phyloP scores from a whole-genome alignment of 345 rosid genomes.

The Pistacia integerrima region DNA sequence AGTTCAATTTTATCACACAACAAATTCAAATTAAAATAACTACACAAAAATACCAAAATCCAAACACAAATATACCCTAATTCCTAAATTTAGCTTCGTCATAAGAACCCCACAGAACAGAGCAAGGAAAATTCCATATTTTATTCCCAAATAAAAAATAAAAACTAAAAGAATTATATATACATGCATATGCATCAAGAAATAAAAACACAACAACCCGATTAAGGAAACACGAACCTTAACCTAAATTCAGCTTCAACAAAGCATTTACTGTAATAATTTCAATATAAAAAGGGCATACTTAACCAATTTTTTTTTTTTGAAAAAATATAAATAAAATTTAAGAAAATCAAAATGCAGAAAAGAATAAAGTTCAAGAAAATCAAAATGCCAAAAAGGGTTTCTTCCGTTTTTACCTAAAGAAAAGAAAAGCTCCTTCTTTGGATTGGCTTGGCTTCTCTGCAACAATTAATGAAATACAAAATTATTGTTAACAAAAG shows the following conservation, averaged over 20 bases:
- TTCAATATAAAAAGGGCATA: not conserved
- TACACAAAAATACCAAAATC: not conserved
- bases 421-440: not conserved
- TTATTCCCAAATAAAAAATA: not conserved
- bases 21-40: too few relatives aligned
- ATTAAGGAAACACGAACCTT: not conserved
- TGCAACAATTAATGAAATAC: conserved; percentile 15
- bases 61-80: not conserved
- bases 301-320: too few relatives aligned
- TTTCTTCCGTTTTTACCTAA: conserved; percentile 27
- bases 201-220: not conserved
- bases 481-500: not conserved
- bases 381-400: not conserved
- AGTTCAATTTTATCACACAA: too few relatives aligned
- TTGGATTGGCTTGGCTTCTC: conserved; percentile 4
- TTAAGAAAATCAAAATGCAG: not conserved
- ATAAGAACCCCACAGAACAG: not conserved
- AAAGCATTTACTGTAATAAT: not conserved
- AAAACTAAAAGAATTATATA: not conserved
- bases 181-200: not conserved
- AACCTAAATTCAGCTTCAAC: not conserved
- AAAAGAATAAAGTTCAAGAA: not conserved
- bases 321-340: not conserved
- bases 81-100: not conserved
- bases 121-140: not conserved